Percentiles rank a stretch among this genome's conserved stretches.
These are phyloP conservation scores for Penicillium oxalicum DNA, from an alignment of 2,329 filamentous ascomycete species.

Conservation along the genomic window DNA sequence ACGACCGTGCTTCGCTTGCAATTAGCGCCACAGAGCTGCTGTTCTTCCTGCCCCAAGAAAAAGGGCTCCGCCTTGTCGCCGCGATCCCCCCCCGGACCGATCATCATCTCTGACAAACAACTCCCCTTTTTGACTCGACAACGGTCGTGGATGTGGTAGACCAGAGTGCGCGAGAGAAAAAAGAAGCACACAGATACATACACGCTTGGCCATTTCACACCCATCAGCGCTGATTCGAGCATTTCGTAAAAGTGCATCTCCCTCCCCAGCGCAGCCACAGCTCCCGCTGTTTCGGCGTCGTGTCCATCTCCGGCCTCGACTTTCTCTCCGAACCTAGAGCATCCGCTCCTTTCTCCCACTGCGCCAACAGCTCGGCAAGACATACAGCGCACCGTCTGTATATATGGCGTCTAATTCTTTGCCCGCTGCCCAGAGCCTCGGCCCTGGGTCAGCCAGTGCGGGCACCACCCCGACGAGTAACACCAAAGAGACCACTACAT, in stretches of 20 bases:
- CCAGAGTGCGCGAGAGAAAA: not conserved
- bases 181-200: not conserved
- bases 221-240: no score
- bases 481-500: constrained; percentile 24
- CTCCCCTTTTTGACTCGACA: not conserved
- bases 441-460: constrained; percentile 19
- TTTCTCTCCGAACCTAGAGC: not conserved
- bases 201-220: no score
- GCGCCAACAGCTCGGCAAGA: not conserved
- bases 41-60: constrained; percentile 3
- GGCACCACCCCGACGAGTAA: constrained; percentile 24
- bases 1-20: not conserved
- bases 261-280: not conserved
- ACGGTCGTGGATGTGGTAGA: not conserved
- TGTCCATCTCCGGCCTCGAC: not conserved
- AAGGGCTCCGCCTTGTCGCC: constrained; percentile 10
- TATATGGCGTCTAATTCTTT: constrained; percentile 26
- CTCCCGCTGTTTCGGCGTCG: not conserved
- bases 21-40: constrained; percentile 7
- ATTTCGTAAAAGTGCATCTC: no score
- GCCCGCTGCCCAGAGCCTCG: constrained; percentile 20
- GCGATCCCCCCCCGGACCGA: not conserved
- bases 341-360: not conserved
- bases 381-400: not conserved
- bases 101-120: constrained; percentile 1